A percentile compares a stretch with the other conserved stretches of the same genome.
phyloP scores from a whole-genome alignment of 2,329 filamentous ascomycete genomes.

The Raffaelea ambrosiae region DNA sequence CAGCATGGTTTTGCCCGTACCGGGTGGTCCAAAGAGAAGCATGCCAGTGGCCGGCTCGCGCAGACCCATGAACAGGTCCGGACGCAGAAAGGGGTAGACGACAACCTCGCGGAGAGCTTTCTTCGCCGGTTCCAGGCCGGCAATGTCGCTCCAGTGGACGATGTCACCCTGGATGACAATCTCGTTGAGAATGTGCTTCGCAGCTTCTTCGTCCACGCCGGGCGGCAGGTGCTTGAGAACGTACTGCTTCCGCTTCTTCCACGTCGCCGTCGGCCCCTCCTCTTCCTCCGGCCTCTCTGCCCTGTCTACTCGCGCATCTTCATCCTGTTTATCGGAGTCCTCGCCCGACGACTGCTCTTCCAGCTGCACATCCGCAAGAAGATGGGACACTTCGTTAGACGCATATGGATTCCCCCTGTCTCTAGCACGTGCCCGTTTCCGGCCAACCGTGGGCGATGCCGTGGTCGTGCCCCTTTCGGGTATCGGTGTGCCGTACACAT shows the following conservation, averaged over 20 bases:
- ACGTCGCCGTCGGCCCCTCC: slow-evolving; percentile 22
- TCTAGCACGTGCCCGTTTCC: background rate
- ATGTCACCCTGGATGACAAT: slow-evolving; percentile 92
- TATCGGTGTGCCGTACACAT: background rate
- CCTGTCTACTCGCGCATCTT: background rate
- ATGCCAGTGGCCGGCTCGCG: slow-evolving; percentile 91
- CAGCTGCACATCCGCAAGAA: slow-evolving; percentile 11
- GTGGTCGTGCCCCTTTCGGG: background rate
- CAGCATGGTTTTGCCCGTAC: slow-evolving; percentile 98
- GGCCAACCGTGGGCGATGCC: background rate
- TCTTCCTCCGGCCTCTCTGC: slow-evolving; percentile 1
- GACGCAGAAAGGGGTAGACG: slow-evolving; percentile 91
- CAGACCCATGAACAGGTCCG: slow-evolving; percentile 91
- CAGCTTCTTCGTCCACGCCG: slow-evolving; percentile 73
- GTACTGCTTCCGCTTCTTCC: slow-evolving; percentile 52
- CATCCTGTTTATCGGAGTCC: slow-evolving; percentile 10
- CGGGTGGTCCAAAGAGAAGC: slow-evolving; percentile 90
- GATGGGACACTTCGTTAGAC: slow-evolving; percentile 7
- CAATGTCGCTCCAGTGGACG: slow-evolving; percentile 90
- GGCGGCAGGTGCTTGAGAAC: slow-evolving; percentile 72
- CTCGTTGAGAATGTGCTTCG: slow-evolving; percentile 90
- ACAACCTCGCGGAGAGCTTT: slow-evolving; percentile 89
- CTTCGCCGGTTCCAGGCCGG: slow-evolving; percentile 84
- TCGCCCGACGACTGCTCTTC: slow-evolving; percentile 9
- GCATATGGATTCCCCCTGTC: slow-evolving; percentile 2